Base-by-base conservation (phyloP, 257 asterid species). In the Echium plantagineum region DNA sequence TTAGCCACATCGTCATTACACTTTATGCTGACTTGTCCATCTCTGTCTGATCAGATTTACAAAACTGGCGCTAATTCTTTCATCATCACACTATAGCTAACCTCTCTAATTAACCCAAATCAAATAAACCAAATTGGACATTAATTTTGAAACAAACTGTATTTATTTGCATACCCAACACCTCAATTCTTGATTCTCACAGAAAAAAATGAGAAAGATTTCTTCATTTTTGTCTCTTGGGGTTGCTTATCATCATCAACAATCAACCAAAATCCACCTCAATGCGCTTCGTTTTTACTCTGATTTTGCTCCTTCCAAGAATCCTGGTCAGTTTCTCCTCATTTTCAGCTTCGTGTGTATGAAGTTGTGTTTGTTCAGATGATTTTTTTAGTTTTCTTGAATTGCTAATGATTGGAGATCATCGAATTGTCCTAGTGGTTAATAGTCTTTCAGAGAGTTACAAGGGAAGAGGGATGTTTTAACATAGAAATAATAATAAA, bases 241-340 rank as follows among this genome's bases (percentile, higher is more conserved):
- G 60, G 68, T 77, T 35, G 73, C 67, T 61, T 42, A 12, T 15
- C 49, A 42, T 42, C 57, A 38, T 64, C 80, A 57, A 9, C 19
- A 18, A 0, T 9, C 62, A 71, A 62, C 53, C 69, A n/a, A 72
- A 72, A 66, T 59, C 74, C 46, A 59, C 72, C 24, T 46, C 78
- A 65, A 65, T 54, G 70, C 56, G 58, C 26, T 67, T 28, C 80
- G 85, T 15, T 63, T 74, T 61, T 84, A 77, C 81, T 76, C 70
- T 67, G 78, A 79, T 80, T 81, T 67, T 65, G 31, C 86, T 64
- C 49, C 67, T 59, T 71, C 83, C 71, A 63, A 64, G 28, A 76
- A 70, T 51, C 83, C 78, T 62, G 94, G 97, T 89, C 64, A 71
- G 85, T 78, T 7, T 9, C 3, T 55, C 7, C 1, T 24, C 32